Evolutionary conservation across 2,329 filamentous ascomycete species (phyloP).

Genomic region (Boeremia exigua): DNA sequence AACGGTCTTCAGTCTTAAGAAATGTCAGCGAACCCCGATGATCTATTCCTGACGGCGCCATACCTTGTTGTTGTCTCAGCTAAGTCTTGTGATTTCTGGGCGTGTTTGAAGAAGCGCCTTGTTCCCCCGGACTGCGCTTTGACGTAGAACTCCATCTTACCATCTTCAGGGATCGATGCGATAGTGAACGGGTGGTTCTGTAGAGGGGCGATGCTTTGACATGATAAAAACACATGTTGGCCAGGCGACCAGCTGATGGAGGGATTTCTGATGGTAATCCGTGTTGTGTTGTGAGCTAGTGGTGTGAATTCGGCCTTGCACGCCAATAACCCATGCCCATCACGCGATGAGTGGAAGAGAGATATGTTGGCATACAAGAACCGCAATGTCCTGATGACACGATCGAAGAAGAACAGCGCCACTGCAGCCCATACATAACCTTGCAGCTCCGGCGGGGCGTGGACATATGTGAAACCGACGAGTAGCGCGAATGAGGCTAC

Average conservation of each 20-base stretch:
- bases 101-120: constrained; percentile 57
- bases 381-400: constrained; percentile 55
- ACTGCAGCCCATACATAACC: constrained; percentile 72
- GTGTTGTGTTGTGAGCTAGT: constrained; percentile 62
- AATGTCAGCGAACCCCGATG: not conserved
- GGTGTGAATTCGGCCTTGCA: constrained; percentile 51
- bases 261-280: constrained; percentile 62
- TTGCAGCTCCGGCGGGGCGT: constrained; percentile 65
- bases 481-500: constrained; percentile 66
- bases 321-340: constrained; percentile 38
- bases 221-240: constrained; percentile 68
- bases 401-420: constrained; percentile 67
- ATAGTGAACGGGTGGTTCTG: constrained; percentile 72
- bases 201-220: constrained; percentile 61
- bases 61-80: constrained; percentile 21
- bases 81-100: constrained; percentile 49
- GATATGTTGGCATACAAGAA: constrained; percentile 50
- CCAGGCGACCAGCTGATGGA: constrained; percentile 66
- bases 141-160: constrained; percentile 63
- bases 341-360: constrained; percentile 46
- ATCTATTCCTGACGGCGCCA: not conserved
- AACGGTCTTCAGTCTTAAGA: constrained; percentile 43
- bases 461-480: constrained; percentile 67
- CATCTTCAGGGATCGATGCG: constrained; percentile 61
- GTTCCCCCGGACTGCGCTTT: constrained; percentile 62